These are phyloP conservation scores for Fraxinus greggii DNA, from an alignment of 305 asterid genomes.

Conservation along the genomic window DNA sequence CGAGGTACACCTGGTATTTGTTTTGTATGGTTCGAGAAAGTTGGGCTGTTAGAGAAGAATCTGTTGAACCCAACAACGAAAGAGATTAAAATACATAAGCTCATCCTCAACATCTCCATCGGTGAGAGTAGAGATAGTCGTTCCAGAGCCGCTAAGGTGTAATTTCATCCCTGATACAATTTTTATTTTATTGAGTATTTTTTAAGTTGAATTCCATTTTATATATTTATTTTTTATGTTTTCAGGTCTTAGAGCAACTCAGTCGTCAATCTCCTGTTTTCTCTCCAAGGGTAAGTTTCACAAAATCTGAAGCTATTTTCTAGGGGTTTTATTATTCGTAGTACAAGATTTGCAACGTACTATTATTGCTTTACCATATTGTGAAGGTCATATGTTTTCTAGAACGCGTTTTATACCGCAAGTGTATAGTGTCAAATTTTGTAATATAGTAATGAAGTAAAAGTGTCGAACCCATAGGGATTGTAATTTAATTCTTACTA, in stretches of 20 bases:
- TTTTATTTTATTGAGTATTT: background rate
- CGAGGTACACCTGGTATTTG: background rate
- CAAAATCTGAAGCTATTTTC: background rate
- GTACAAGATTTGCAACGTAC: background rate
- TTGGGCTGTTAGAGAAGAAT: slow-evolving; percentile 41
- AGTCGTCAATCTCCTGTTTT: slow-evolving; percentile 54
- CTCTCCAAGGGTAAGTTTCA: slow-evolving; percentile 41
- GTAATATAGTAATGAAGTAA: too few species aligned
- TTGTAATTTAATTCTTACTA: too few species aligned
- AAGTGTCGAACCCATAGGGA: too few species aligned
- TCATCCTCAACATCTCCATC: slow-evolving; percentile 45
- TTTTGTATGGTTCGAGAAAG: background rate
- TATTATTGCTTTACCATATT: background rate
- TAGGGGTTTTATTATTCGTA: background rate
- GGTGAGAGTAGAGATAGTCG: slow-evolving; percentile 48
- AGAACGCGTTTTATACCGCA: too few species aligned
- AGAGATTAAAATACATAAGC: slow-evolving; percentile 50
- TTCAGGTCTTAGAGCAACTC: slow-evolving; percentile 51
- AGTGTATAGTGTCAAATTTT: too few species aligned
- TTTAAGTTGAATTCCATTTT: background rate
- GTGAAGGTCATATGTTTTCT: background rate
- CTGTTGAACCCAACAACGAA: slow-evolving; percentile 44
- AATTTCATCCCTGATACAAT: background rate
- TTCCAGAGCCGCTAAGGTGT: slow-evolving; percentile 33
- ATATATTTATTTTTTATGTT: background rate